Base-by-base conservation (phyloP, 371 early-diverging fungal genomes). In the Apophysomyces ossiformis region DNA sequence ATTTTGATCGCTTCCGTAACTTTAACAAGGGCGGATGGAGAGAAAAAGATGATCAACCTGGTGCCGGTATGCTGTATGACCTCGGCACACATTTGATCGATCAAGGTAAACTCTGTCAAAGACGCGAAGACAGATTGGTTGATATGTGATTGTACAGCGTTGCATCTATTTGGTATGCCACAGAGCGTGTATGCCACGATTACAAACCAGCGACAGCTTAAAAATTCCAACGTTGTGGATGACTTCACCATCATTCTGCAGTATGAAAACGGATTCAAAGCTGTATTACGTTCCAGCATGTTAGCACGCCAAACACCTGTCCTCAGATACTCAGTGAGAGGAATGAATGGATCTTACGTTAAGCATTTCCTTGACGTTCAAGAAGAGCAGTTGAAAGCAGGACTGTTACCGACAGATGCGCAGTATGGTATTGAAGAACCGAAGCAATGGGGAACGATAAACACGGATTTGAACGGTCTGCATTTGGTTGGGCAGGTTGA, bases 21-120 rank as follows among this genome's bases (percentile, higher is more conserved):
- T 83, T 79, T 65, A 81, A 81, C 69, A 91, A 91, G 79, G 70
- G 74, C n/a, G 89, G 89, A 8, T 93, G 93, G 93, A 81, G 90
- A 62, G 93, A 93, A 70, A 79, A 75, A 50, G 63, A 73, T 16
- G 86, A 84, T 57, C 77, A 80, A 15, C 87, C 88, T 38, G 92
- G 91, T 12, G 81, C 87, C 37, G 91, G 92, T 36, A 86, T 92
- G 63, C 76, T 93, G 3, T 93, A 88, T 59, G 93, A 93, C 66
- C 72, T 93, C 6, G 91, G 90, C 37, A 86, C 92, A 5, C 93
- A 93, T 61, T 71, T 93, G 73, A 83, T 93, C 58, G 92, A 93
- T 70, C 93, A 93, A 82, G 69, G 73, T 73, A 67, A 64, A 21
- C 21, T 21, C 18, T 36, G 26, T 18, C 21, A 9, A 38, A 54